Evolutionary conservation across 495 filamentous ascomycete species (phyloP).

Genomic region (Aspergillus bertholletiae): DNA sequence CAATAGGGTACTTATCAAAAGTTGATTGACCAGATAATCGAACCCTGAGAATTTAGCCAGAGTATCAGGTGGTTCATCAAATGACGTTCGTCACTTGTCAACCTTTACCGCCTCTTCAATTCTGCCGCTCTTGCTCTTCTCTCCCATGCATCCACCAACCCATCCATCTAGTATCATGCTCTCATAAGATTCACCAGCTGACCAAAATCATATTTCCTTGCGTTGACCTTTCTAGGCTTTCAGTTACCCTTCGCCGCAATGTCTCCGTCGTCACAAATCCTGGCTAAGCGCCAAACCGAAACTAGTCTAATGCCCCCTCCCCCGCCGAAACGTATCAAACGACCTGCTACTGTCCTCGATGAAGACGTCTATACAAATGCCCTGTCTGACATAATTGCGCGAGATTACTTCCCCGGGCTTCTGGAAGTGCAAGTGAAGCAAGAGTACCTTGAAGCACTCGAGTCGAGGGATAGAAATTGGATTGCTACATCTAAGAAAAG

Average conservation of each 20-base stretch:
- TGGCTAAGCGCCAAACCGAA: conserved; percentile 49
- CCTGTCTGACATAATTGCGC: conserved; percentile 89
- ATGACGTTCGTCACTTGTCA: no score
- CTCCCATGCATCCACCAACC: no score
- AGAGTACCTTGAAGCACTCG: conserved; percentile 88
- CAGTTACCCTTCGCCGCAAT: neutral
- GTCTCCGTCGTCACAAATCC: conserved; percentile 27
- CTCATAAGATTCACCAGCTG: neutral
- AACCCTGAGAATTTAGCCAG: neutral
- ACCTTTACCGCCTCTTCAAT: neutral
- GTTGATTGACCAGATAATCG: neutral
- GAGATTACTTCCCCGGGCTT: conserved; percentile 94
- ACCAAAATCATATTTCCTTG: neutral
- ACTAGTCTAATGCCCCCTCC: conserved; percentile 85
- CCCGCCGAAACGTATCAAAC: conserved; percentile 85
- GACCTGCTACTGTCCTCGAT: conserved; percentile 83
- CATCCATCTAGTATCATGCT: no score
- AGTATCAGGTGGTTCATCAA: neutral
- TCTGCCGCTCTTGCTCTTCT: conserved; percentile 3
- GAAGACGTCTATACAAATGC: conserved; percentile 92
- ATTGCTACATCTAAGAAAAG: conserved; percentile 73
- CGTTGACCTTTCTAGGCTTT: conserved; percentile 9
- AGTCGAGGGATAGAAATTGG: conserved; percentile 80
- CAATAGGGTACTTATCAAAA: neutral
- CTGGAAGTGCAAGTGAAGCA: conserved; percentile 80